Base-by-base conservation (phyloP, 345 rosid genomes). In the Geranium brycei region DNA sequence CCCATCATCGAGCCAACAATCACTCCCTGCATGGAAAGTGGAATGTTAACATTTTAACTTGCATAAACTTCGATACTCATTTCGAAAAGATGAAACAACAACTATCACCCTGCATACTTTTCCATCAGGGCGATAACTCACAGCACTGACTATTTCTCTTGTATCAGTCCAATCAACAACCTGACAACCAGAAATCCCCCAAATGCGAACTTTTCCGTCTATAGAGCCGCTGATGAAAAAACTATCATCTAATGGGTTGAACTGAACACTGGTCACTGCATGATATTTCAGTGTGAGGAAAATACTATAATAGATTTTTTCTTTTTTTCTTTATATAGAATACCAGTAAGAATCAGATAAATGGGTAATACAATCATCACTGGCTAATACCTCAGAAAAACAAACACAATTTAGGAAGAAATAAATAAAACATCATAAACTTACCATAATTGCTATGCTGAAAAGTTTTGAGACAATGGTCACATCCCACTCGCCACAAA, bases 191-290 rank as follows among this genome's bases (percentile, higher is more conserved):
- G 81, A 69, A 71, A 77, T 65, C 55, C 81, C 81, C 97, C 97
- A 90, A 32, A 87, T 85, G 41, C 97, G 89, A 64, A 90, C 79
- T 81, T 85, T 90, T 56, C 95, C 95, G 61, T 90, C 97, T 69
- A 90, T 82, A 7, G 97, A 90, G 59, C 97, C 95, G 32, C 85
- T 90, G 69, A 87, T 78, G 82, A 90, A 90, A 79, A 76, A 72
- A 66, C 80, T 77, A 66, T 84, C 85, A 73, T 90, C 82, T 62
- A 72, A 79, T 13, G 97, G 97, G 81, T 90, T 85, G 71, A 90
- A 90, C 66, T 90, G 95, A 64, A 85, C 86, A 23, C 86, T 79
- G 19, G 97, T 90, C 58, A 90, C 97, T 90, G 90, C 74, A 81
- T 32, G 69, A 65, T 4, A 51, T 19, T 31, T 59, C 38, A 57